Evolutionary conservation across 2,329 filamentous ascomycete genomes (phyloP), one percentile per base, ranked within the genome.

Genomic region (Metarhizium anisopliae): DNA sequence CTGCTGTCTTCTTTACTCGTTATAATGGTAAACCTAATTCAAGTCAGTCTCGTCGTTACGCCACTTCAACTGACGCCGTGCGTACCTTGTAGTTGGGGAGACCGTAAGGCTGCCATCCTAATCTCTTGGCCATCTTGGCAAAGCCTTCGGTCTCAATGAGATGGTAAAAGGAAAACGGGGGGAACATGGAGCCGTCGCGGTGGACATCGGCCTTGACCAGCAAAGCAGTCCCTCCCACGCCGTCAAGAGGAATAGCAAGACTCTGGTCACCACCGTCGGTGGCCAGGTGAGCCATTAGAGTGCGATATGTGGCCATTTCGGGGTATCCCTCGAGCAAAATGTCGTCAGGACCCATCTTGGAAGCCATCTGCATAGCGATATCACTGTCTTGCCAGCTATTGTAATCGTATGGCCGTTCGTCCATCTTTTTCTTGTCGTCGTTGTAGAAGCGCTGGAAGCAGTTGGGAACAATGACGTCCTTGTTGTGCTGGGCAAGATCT

Each of bases 81-180:
- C 83, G 69, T 74, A 96, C 94, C 79, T 93, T 92, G 75, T 99
- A 99, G 74, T 97, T 96, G 47, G 94, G 94, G 66, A 97, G 75
- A n/a, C 94, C 94, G 63, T 81, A 90, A 57, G 89, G 82, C 59
- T 86, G 80, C 85, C 91, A 96, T 51, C 91, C 91, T 66, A 99
- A 72, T 61, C 94, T 79, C 69, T 83, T 87, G 13, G 92, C 92
- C 94, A 99, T 99, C 74, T 93, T 96, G 18, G 94, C 92, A 67
- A 99, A 99, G 0, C 94, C 94, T 68, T 99, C 94, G 0, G 94
- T 97, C 77, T 99, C 94, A 59, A 99, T 95, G 58, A 99, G 78
- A 71, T 99, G 88, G 69, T 96, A 97, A 68, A 99, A 99, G 3
- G 93, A 74, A 68, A 99, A 99, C 0, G 94, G 83, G 18, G 94